These are phyloP conservation scores for Alternaria gansuensis DNA, from an alignment of 2,329 filamentous ascomycete species.

Conservation along the genomic window DNA sequence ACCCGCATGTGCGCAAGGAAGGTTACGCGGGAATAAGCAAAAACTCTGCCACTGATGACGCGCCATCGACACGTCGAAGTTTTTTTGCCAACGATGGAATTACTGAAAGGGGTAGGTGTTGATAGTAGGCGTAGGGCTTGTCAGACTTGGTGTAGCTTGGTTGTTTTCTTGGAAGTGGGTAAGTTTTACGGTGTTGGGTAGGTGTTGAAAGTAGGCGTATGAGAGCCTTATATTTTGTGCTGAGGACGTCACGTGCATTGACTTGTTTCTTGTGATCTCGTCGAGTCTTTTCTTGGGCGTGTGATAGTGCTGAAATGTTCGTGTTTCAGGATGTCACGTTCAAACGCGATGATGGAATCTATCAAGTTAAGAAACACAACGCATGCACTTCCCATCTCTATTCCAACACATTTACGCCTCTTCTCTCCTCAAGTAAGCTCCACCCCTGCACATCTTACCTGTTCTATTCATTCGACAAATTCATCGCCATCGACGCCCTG, in stretches of 20 bases:
- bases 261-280: background rate
- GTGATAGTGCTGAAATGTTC: background rate
- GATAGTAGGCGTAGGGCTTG: conserved; percentile 21
- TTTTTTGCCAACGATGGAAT: background rate
- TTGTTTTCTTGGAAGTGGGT: background rate
- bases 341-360: background rate
- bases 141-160: conserved; percentile 15
- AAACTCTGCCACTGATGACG: background rate
- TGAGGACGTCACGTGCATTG: conserved; percentile 1
- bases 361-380: background rate
- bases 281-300: background rate
- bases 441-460: background rate
- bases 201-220: conserved; percentile 23
- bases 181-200: conserved; percentile 15
- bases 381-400: background rate
- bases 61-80: conserved; percentile 3
- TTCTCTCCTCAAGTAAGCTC: background rate
- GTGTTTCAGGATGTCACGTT: background rate
- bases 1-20: background rate
- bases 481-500: conserved; percentile 3
- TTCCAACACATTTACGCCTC: background rate
- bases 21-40: conserved; percentile 12
- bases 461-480: background rate
- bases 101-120: conserved; percentile 15
- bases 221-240: conserved; percentile 15